Evolutionary conservation across 805 yeast species (phyloP), one percentile per base, ranked within the genome.

Genomic region (Wickerhamiella cacticola): DNA sequence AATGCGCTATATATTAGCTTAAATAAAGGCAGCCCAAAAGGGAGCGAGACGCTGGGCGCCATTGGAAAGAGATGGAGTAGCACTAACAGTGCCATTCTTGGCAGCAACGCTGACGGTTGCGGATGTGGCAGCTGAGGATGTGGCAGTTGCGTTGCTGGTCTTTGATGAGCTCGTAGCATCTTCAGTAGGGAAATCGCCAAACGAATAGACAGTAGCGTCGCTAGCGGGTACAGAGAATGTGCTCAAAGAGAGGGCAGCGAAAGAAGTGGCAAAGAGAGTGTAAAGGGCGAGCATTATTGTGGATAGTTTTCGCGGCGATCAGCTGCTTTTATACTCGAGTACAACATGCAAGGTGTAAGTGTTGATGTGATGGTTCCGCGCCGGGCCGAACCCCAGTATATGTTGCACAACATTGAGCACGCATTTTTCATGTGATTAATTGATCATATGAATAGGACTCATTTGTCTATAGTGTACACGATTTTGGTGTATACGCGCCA

Each of bases 151-250:
- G n/a, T 6, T 10, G n/a, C 21, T 3, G 4, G 36, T 31, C 3
- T 18, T 13, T 5, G 36, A 4, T 5, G 15, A 5, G 19, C 12
- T 5, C 5, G 36, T 15, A n/a, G 19, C 5, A 15, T 31, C 36
- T 7, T 10, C 9, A 9, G n/a, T 19, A n/a, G 36, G 36, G n/a
- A 31, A 31, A 15, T 4, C 36, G 5, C 36, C 36, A 31, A 31
- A 31, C 15, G 41, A 36, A 25, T 36, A 36, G 5, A 36, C 41
- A 36, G n/a, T 19, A 16, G 41, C 41, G 16, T 31, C 36, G 10
- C 36, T 31, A 19, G 36, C 36, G 19, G 36, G 36, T 10, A 15
- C 36, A 15, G 36, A 31, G 10, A 9, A 31, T 13, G 36, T 31
- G 16, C 36, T 31, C 36, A 31, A 31, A 19, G 21, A 15, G n/a